Evolutionary conservation across 495 filamentous ascomycete genomes (phyloP).

Genomic region (Xylaria intraflava): DNA sequence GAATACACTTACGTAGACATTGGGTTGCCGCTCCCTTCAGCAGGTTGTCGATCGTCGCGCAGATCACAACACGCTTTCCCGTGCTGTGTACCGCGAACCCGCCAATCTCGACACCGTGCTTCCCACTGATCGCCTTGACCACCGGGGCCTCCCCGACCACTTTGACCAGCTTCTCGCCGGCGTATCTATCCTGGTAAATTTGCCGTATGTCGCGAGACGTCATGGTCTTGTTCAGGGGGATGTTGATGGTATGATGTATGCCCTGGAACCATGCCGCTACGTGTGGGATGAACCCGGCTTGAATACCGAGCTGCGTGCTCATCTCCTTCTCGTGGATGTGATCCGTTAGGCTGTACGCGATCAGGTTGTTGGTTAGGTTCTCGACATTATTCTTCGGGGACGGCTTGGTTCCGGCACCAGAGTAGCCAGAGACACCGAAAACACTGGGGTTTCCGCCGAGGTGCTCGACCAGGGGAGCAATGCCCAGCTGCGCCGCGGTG

Average conservation of each 20-base stretch:
- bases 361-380: conserved; percentile 81
- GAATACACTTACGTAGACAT: conserved; percentile 67
- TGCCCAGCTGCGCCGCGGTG: conserved; percentile 90
- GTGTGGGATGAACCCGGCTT: conserved; percentile 82
- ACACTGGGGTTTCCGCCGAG: conserved; percentile 76
- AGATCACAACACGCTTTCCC: conserved; percentile 87
- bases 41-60: conserved; percentile 96
- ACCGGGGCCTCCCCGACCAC: conserved; percentile 79
- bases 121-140: conserved; percentile 83
- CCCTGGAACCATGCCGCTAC: conserved; percentile 98
- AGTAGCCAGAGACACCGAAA: conserved; percentile 95
- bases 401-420: conserved; percentile 92
- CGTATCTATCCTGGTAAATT: conserved; percentile 92
- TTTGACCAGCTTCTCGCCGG: conserved; percentile 90
- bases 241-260: conserved; percentile 85
- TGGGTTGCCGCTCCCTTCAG: conserved; percentile 96
- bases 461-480: conserved; percentile 72
- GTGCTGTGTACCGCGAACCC: conserved; percentile 85
- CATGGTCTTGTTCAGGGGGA: conserved; percentile 79
- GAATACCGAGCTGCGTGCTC: conserved; percentile 64
- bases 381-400: conserved; percentile 91
- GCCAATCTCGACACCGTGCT: conserved; percentile 91
- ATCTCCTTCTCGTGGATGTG: conserved; percentile 97
- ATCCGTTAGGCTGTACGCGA: conserved; percentile 80
- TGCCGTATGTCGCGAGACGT: conserved; percentile 87